Conservation (phyloP, 2,329 filamentous ascomycete species). For the Ophiostoma montium region DNA sequence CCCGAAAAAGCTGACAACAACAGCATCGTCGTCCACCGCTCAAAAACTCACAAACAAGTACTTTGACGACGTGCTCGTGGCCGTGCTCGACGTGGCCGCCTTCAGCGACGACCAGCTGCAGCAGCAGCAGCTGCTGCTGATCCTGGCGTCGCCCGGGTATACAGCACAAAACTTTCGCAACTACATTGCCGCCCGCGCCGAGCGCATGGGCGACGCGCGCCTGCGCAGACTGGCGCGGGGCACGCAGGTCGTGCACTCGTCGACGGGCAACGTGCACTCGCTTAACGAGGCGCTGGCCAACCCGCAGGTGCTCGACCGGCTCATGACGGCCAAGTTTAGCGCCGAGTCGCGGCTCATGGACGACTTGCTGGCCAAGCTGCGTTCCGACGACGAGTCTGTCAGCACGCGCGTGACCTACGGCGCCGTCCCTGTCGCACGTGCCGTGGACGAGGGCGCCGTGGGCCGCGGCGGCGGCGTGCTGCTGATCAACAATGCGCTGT, state of each 20-base stretch:
- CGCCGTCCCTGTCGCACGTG: constrained; percentile 63
- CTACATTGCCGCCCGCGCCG: constrained; percentile 50
- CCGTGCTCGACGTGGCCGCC: constrained; percentile 57
- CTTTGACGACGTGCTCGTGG: constrained; percentile 62
- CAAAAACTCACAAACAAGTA: constrained; percentile 52
- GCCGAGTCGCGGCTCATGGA: constrained; percentile 77
- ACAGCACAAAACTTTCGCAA: constrained; percentile 67
- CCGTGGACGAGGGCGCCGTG: constrained; percentile 76
- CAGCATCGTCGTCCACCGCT: constrained; percentile 33
- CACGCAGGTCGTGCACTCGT: constrained; percentile 65
- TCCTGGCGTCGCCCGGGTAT: constrained; percentile 84
- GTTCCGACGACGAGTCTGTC: constrained; percentile 50
- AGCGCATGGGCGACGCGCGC: constrained; percentile 49
- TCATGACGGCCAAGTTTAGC: constrained; percentile 79
- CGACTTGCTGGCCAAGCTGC: constrained; percentile 61
- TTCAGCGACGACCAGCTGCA: too few species aligned
- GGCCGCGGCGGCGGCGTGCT: constrained; percentile 74
- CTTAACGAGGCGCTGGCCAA: constrained; percentile 78
- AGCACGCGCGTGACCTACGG: constrained; percentile 78
- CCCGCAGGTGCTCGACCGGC: constrained; percentile 58
- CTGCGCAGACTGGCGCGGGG: constrained; percentile 48
- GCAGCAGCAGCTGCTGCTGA: constrained; percentile 54
- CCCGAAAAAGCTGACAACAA: constrained; percentile 48
- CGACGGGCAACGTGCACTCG: constrained; percentile 74
- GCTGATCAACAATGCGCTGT: constrained; percentile 75